Evolutionary conservation across 768 basidiomycete species (phyloP).

Genomic region (Lyophyllum shimeji): DNA sequence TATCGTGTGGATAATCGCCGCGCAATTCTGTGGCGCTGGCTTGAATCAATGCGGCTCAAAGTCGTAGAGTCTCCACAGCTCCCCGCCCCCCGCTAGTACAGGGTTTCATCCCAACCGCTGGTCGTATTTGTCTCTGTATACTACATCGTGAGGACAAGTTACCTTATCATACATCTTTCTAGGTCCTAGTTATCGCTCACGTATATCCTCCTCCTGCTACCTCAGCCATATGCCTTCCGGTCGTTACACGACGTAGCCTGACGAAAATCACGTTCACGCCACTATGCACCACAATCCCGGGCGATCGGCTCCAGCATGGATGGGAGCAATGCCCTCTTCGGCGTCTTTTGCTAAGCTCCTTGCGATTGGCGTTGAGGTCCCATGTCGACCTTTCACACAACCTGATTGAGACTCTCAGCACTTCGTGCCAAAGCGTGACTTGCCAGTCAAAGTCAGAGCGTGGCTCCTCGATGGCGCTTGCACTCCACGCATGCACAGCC

Average conservation of each 20-base stretch:
- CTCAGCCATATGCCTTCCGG: neutral
- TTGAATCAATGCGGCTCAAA: conserved; percentile 62
- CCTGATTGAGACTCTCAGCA: neutral
- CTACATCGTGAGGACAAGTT: conserved; percentile 1
- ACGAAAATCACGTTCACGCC: neutral
- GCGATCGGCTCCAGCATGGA: neutral
- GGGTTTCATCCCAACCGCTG: neutral
- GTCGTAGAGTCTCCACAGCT: conserved; percentile 4
- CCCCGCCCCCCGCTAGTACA: neutral
- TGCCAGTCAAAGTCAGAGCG: neutral
- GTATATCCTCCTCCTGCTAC: neutral
- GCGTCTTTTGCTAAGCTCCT: neutral
- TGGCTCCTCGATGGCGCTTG: neutral
- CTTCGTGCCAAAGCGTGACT: neutral
- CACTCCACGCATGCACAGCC: neutral
- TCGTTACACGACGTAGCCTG: neutral
- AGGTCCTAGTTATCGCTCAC: neutral
- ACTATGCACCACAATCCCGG: too few relatives aligned
- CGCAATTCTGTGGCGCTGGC: conserved; percentile 87
- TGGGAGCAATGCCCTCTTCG: neutral
- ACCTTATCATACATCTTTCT: neutral
- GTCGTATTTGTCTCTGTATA: neutral
- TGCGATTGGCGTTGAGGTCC: neutral
- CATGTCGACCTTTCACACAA: neutral
- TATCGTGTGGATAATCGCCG: conserved; percentile 78